These are phyloP conservation scores for Plasmodium yoelii DNA, from an alignment of 169 alveolate species.

Conservation along the genomic window DNA sequence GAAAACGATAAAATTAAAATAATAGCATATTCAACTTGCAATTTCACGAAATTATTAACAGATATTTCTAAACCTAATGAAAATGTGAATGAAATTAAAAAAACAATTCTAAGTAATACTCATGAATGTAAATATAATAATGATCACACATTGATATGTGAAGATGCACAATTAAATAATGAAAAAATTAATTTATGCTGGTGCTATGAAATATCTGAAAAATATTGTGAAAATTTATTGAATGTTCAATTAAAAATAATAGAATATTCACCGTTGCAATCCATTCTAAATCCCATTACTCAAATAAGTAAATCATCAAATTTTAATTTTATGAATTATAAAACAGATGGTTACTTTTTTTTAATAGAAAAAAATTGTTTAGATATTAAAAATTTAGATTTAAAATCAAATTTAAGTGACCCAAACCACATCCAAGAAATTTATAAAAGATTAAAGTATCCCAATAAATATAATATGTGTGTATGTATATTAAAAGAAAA, in stretches of 20 bases:
- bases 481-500: conserved; percentile 22
- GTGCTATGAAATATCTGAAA: conserved; percentile 28
- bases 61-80: neutral
- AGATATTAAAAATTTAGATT: conserved; percentile 29
- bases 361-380: conserved; percentile 46
- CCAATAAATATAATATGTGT: conserved; percentile 62
- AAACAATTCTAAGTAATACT: conserved; percentile 14
- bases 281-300: conserved; percentile 28
- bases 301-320: conserved; percentile 44
- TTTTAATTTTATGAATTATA: conserved; percentile 35
- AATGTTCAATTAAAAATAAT: conserved; percentile 11
- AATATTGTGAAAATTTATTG: conserved; percentile 15
- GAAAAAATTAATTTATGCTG: conserved; percentile 43
- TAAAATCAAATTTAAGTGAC: conserved; percentile 31
- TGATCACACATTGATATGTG: conserved; percentile 50
- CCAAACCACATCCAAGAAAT: conserved; percentile 25
- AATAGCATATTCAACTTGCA: conserved; percentile 33
- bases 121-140: conserved; percentile 13
- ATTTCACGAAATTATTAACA: neutral
- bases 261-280: conserved; percentile 20
- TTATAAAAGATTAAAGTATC: conserved; percentile 30
- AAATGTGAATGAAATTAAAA: neutral
- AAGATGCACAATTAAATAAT: neutral
- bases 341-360: conserved; percentile 21
- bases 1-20: conserved; percentile 22